Evolutionary conservation across 148 eudicot species (phyloP).

Genomic region (Rhododendron ovatum): DNA sequence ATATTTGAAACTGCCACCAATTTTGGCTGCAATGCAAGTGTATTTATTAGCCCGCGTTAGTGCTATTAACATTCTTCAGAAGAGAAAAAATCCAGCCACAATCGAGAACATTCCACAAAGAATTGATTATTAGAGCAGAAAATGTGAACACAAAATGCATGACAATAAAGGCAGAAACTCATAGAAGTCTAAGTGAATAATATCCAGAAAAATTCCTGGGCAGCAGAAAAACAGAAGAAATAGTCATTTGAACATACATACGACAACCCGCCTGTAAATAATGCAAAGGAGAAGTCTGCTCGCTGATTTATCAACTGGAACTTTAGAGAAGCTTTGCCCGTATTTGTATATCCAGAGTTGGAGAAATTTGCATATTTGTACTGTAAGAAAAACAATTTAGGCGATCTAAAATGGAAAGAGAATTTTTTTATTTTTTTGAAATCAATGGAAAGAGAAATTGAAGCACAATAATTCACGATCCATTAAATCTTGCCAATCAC

Average conservation of each 20-base stretch:
- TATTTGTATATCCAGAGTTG: constrained; percentile 40
- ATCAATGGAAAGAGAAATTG: not conserved
- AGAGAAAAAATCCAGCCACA: not conserved
- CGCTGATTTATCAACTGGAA: constrained; percentile 90
- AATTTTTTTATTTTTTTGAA: too few relatives aligned
- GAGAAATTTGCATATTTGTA: constrained; percentile 60
- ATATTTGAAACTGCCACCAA: constrained; percentile 53
- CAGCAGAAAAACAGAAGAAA: not conserved
- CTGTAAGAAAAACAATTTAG: constrained; percentile 35
- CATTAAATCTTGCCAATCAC: not conserved
- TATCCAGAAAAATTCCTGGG: not conserved
- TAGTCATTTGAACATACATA: constrained; percentile 37
- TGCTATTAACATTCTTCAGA: not conserved
- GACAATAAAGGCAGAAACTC: not conserved
- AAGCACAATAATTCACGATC: not conserved
- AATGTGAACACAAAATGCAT: not conserved
- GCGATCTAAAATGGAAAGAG: not conserved
- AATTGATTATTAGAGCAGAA: not conserved
- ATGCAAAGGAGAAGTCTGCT: constrained; percentile 81
- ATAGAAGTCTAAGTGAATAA: not conserved
- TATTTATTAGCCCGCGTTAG: not conserved
- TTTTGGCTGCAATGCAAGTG: constrained; percentile 49
- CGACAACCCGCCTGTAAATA: constrained; percentile 77
- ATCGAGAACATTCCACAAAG: not conserved
- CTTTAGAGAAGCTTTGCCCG: constrained; percentile 53